Evolutionary conservation across 495 filamentous ascomycete genomes (phyloP).

Genomic region (Tuber umbilicatum): DNA sequence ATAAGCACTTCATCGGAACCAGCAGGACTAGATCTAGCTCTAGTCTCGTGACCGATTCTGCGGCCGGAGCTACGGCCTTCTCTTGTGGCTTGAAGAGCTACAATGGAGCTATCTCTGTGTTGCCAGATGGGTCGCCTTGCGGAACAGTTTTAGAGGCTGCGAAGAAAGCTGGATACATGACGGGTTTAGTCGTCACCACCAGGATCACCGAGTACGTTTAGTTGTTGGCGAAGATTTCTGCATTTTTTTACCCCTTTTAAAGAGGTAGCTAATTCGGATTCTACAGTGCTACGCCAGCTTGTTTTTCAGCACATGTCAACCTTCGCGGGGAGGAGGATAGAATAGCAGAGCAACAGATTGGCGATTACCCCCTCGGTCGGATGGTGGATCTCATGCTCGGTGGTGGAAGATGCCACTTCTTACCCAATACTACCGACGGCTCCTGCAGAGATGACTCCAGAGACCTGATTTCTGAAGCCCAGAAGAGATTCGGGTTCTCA

Average conservation of each 20-base stretch:
- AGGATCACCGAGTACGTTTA: conserved; percentile 65
- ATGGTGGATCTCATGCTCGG: conserved; percentile 88
- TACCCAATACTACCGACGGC: conserved; percentile 66
- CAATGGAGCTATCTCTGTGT: conserved; percentile 87
- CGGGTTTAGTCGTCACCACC: conserved; percentile 91
- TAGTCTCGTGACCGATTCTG: conserved; percentile 84
- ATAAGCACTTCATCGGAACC: conserved; percentile 79
- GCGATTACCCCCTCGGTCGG: conserved; percentile 74
- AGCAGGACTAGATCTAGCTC: conserved; percentile 76
- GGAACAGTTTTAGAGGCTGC: conserved; percentile 94
- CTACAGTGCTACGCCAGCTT: conserved; percentile 74
- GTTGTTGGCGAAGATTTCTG: not conserved
- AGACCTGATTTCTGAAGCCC: conserved; percentile 61
- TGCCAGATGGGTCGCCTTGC: conserved; percentile 77
- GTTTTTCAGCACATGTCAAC: conserved; percentile 85
- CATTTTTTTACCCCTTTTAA: not conserved
- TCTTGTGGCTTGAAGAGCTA: conserved; percentile 88
- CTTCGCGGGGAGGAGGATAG: conserved; percentile 71
- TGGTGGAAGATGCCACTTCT: conserved; percentile 87
- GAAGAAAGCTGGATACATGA: conserved; percentile 82
- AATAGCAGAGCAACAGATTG: conserved; percentile 86
- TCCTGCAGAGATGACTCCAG: conserved; percentile 71
- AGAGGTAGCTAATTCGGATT: not conserved
- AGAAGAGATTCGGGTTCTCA: conserved; percentile 66
- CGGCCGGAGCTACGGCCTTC: conserved; percentile 93